phyloP scores from a whole-genome alignment of 1,139 yeast species.

The Yamadazyma spencermartinsiae region DNA sequence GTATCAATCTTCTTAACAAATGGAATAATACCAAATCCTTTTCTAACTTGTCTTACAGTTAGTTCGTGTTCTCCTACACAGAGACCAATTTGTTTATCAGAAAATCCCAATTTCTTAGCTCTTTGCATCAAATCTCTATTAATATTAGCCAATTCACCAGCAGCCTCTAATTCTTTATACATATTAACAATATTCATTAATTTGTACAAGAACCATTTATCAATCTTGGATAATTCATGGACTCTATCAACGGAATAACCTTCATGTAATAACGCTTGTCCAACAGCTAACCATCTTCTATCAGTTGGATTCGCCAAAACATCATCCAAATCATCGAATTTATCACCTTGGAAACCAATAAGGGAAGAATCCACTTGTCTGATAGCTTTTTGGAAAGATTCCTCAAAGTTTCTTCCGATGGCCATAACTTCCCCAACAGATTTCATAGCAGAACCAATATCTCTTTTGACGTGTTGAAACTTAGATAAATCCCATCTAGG shows the following conservation, averaged over 20 bases:
- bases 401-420: conserved; percentile 96
- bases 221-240: conserved; percentile 88
- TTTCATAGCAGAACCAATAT: conserved; percentile 95
- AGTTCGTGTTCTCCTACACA: conserved; percentile 71
- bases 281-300: conserved; percentile 97
- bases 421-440: conserved; percentile 99
- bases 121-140: conserved; percentile 69
- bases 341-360: conserved; percentile 89
- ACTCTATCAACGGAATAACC: conserved; percentile 88
- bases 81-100: conserved; percentile 87
- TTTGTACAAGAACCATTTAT: conserved; percentile 93
- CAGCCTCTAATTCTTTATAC: conserved; percentile 75
- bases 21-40: conserved; percentile 77
- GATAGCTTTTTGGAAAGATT: conserved; percentile 96
- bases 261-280: conserved; percentile 91
- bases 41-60: conserved; percentile 79
- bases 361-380: conserved; percentile 94
- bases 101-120: conserved; percentile 93
- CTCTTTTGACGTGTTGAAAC: conserved; percentile 92
- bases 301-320: conserved; percentile 90
- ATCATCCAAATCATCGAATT: conserved; percentile 76
- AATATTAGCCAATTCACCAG: conserved; percentile 57
- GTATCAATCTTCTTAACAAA: conserved; percentile 97
- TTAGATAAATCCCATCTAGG: conserved; percentile 98
- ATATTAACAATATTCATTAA: conserved; percentile 86